Evolutionary conservation across 495 filamentous ascomycete species (phyloP).

Genomic region (Penicillium paxilli): DNA sequence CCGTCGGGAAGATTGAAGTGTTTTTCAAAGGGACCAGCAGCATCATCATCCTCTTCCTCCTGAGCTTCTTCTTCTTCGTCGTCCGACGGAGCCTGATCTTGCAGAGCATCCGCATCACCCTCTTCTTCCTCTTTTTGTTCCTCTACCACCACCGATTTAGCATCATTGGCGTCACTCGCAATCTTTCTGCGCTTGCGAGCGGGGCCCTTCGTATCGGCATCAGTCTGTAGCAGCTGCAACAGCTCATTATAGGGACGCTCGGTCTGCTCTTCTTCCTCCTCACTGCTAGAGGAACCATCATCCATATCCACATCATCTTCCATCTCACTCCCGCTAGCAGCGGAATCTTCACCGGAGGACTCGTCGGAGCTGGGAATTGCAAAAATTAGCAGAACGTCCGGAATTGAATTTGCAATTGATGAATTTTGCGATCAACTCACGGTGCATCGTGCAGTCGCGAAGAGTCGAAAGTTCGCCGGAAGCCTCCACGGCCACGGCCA

Average conservation of each 20-base stretch:
- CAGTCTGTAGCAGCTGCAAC: conserved; percentile 58
- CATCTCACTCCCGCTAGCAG: conserved; percentile 24
- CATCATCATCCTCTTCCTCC: conserved; percentile 33
- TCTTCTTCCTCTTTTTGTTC: conserved; percentile 26
- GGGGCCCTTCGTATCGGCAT: conserved; percentile 51
- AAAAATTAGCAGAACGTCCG: conserved; percentile 17
- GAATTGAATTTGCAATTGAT: neutral
- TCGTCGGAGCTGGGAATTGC: conserved; percentile 33
- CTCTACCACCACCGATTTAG: conserved; percentile 19
- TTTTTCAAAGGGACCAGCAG: conserved; percentile 71
- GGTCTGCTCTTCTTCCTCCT: conserved; percentile 44
- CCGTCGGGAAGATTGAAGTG: conserved; percentile 72
- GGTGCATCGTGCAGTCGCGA: conserved; percentile 43
- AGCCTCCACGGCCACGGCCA: conserved; percentile 23
- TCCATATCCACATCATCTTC: conserved; percentile 30
- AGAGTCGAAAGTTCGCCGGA: conserved; percentile 31
- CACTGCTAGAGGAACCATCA: conserved; percentile 42
- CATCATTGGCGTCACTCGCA: conserved; percentile 31
- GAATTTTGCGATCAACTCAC: conserved; percentile 24
- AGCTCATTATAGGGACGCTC: conserved; percentile 63
- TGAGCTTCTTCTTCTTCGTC: conserved; percentile 42
- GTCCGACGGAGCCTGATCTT: conserved; percentile 40
- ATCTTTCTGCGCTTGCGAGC: conserved; percentile 70
- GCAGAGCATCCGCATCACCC: conserved; percentile 26
- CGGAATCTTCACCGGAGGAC: conserved; percentile 31